Evolutionary conservation across 768 basidiomycete species (phyloP), one percentile per base, ranked within the genome.

Genomic region (Royoungia palumana): DNA sequence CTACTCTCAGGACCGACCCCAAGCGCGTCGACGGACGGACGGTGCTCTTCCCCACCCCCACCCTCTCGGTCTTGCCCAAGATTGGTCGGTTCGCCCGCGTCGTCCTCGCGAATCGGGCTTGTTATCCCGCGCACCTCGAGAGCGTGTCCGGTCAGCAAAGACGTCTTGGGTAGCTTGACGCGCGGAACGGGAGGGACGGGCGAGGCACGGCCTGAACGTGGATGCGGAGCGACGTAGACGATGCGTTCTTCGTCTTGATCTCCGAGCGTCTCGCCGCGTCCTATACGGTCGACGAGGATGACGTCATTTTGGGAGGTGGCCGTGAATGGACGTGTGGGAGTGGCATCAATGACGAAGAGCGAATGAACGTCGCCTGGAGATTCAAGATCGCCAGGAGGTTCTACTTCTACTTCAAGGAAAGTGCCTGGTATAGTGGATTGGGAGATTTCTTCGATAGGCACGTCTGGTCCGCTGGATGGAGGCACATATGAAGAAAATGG

Each of bases 191-290:
- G 9, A 10, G 58, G 42, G 6, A 39, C 2, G 37, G 61, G 61
- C 5, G 63, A 53, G 22, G 27, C 38, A 20, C 50, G 45, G 4
- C 46, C 44, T 4, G 57, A 57, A 1, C 84, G 78, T 5, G 87
- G 87, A 58, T 86, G 78, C 0, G 88, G 87, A 0, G 87, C 86
- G 21, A 81, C 82, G 58, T 89, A 89, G 10, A 90, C 87, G 46
- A 90, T 89, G 5, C 78, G 61, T 47, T 90, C 88, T 17, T 63
- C 53, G 3, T 62, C 53, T 24, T 46, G 41, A 21, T 60, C 67
- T 1, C 59, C 66, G 21, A 56, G 50, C 1, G 32, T 51, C 28
- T 46, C 47, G 0, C 52, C 58, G 10, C 53, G 47, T 1, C 55
- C 59, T 3, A 49, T 27, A 11, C 59, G 51, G 47, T 66, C 59